Percentiles rank a stretch among this genome's conserved stretches.
Conservation (phyloP, 164 flowering plant species). For the Stephania cephalantha region DNA sequence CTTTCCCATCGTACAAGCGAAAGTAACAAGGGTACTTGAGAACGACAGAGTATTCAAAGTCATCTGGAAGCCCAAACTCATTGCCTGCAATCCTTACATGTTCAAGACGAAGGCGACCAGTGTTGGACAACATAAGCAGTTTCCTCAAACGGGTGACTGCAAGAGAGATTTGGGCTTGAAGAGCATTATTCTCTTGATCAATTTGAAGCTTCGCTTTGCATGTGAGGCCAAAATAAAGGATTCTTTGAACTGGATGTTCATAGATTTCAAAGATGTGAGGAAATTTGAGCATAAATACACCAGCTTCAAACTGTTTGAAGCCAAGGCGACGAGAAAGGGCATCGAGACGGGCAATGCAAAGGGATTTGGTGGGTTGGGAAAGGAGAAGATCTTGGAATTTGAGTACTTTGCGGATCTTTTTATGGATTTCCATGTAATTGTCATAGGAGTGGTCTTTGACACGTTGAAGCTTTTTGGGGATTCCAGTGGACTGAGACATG, state of each 20-base stretch:
- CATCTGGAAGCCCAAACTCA: constrained; percentile 88
- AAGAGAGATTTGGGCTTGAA: constrained; percentile 53
- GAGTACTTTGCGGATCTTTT: constrained; percentile 62
- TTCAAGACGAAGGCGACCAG: constrained; percentile 63
- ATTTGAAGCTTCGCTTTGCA: constrained; percentile 59
- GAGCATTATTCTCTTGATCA: constrained; percentile 55
- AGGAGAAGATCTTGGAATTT: constrained; percentile 73
- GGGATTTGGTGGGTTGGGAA: constrained; percentile 44
- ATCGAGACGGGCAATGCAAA: constrained; percentile 63
- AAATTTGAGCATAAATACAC: constrained; percentile 74
- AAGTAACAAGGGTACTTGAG: constrained; percentile 61
- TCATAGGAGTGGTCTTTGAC: constrained; percentile 85
- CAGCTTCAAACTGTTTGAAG: constrained; percentile 67
- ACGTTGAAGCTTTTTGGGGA: constrained; percentile 63
- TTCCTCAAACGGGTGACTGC: constrained; percentile 64
- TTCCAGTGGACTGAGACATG: constrained; percentile 67
- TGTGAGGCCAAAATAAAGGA: constrained; percentile 67
- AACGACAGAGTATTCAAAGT: constrained; percentile 72
- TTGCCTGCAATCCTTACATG: constrained; percentile 68
- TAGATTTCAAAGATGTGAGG: constrained; percentile 84
- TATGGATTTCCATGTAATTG: constrained; percentile 90
- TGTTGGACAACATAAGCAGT: constrained; percentile 68
- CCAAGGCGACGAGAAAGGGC: constrained; percentile 68
- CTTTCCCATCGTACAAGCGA: constrained; percentile 61
- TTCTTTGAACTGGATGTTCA: constrained; percentile 89